Base-by-base conservation (phyloP, 345 rosid species). In the Passiflora organensis region DNA sequence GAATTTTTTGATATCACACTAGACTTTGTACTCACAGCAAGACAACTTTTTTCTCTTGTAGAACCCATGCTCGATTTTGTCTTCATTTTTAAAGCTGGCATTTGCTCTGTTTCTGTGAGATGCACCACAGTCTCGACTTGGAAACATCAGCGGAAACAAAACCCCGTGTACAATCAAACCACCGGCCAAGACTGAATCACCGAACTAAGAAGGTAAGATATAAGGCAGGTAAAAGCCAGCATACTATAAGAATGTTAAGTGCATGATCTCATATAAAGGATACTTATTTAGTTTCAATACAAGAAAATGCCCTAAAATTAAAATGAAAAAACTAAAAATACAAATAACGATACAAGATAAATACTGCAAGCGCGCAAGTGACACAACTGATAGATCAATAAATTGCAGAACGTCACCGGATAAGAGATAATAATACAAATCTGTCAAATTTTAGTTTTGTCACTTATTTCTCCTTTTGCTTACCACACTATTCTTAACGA, bases 61-160 rank as follows among this genome's bases (percentile, higher is more conserved):
- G 79, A 62, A 45, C 69, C 70, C 24, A 50, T 52, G 75, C 72
- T 68, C 54, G 60, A 43, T 60, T 74, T 83, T 72, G 78, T 55
- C 80, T 80, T 80, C 86, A 83, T 80, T 72, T 74, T 78, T 71
- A 74, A 36, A n/a, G 84, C 69, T 78, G 90, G 90, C 90, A 83
- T 83, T 80, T 80, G 86, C 70, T 68, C 72, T 60, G 58, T 60
- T 56, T 55, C 17, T 60, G 20, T 43, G 59, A 68, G 55, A 41
- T 62, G 59, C 51, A 55, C 53, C 72, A 58, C 76, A 65, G 68
- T 68, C 76, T 72, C 20, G 71, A 66, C 60, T 65, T 55, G n/a
- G 18, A 72, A 78, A 75, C 79, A 78, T 76, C 63, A 70, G 80
- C 61, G 60, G 80, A 66, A 55, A 56, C 44, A 44, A 39, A 44